phyloP scores from a whole-genome alignment of 2,329 filamentous ascomycete genomes.

The Microdochium nivale region DNA sequence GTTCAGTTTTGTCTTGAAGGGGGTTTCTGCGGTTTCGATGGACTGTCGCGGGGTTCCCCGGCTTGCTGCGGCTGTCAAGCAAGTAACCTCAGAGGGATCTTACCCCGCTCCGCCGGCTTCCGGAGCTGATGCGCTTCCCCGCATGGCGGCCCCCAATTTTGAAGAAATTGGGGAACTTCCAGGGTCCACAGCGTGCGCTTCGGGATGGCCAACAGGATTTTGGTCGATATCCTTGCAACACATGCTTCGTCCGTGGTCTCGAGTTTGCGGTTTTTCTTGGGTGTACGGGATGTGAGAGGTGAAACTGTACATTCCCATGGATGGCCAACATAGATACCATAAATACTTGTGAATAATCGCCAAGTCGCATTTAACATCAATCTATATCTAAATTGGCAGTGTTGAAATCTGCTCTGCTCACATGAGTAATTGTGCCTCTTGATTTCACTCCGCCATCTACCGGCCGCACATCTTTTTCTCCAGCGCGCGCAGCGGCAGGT shows the following conservation, averaged over 20 bases:
- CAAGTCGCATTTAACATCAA: too few relatives aligned
- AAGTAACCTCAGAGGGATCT: background rate
- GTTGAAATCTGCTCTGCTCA: too few relatives aligned
- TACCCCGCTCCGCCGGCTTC: background rate
- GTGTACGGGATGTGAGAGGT: too few relatives aligned
- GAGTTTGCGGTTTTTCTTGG: too few relatives aligned
- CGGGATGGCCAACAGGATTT: too few relatives aligned
- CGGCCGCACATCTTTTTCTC: constrained; percentile 24
- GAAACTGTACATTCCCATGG: too few relatives aligned
- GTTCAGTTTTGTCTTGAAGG: background rate
- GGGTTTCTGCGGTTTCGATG: background rate
- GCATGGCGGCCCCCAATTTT: background rate
- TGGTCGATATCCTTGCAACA: too few relatives aligned
- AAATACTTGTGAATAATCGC: too few relatives aligned
- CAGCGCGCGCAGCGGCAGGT: constrained; percentile 29
- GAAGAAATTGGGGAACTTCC: background rate
- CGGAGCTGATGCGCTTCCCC: background rate
- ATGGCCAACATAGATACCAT: too few relatives aligned
- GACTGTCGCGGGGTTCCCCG: background rate
- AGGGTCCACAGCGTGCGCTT: too few relatives aligned
- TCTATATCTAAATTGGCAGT: too few relatives aligned
- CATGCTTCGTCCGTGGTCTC: too few relatives aligned
- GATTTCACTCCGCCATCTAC: constrained; percentile 4
- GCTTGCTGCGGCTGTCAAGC: background rate
- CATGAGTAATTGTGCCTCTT: background rate